These are phyloP conservation scores for Megacollybia marginata DNA, from an alignment of 768 basidiomycete species.

Conservation along the genomic window DNA sequence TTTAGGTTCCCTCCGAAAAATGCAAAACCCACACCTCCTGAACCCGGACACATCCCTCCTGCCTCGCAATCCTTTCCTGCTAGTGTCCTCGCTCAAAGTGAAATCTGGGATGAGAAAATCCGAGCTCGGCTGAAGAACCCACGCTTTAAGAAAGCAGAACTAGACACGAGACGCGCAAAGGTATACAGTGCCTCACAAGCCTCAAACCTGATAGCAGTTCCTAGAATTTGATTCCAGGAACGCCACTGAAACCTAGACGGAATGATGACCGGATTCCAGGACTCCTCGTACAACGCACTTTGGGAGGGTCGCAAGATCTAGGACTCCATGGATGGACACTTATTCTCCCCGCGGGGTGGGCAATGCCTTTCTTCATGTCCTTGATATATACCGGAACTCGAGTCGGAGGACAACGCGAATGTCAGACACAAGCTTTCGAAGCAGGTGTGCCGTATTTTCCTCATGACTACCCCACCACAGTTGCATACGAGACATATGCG, in stretches of 20 bases:
- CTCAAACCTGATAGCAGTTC: neutral
- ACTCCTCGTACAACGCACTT: slow-evolving; percentile 73
- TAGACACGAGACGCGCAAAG: slow-evolving; percentile 77
- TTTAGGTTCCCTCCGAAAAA: slow-evolving; percentile 81
- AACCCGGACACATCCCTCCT: slow-evolving; percentile 16
- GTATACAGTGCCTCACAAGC: slow-evolving; percentile 27
- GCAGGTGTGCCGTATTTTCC: slow-evolving; percentile 73
- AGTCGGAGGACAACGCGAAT: slow-evolving; percentile 79
- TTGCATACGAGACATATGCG: slow-evolving; percentile 46
- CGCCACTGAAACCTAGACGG: slow-evolving; percentile 50
- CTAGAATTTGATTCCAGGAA: slow-evolving; percentile 77
- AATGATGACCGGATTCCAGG: slow-evolving; percentile 83
- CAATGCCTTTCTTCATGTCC: slow-evolving; percentile 82
- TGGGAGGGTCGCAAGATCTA: slow-evolving; percentile 31
- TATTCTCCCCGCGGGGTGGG: slow-evolving; percentile 83
- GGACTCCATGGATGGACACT: slow-evolving; percentile 83
- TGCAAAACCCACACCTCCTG: slow-evolving; percentile 33
- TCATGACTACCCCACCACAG: slow-evolving; percentile 63
- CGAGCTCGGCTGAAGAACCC: slow-evolving; percentile 51
- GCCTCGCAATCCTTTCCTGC: slow-evolving; percentile 45
- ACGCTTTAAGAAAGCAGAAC: slow-evolving; percentile 72
- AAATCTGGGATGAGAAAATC: slow-evolving; percentile 63
- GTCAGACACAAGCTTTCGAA: slow-evolving; percentile 76
- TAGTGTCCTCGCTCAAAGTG: slow-evolving; percentile 49
- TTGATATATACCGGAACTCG: slow-evolving; percentile 79